Evolutionary conservation across 371 early-diverging fungal genomes (phyloP), one percentile per base, ranked within the genome.

Genomic region (Lichtheimia ramosa): DNA sequence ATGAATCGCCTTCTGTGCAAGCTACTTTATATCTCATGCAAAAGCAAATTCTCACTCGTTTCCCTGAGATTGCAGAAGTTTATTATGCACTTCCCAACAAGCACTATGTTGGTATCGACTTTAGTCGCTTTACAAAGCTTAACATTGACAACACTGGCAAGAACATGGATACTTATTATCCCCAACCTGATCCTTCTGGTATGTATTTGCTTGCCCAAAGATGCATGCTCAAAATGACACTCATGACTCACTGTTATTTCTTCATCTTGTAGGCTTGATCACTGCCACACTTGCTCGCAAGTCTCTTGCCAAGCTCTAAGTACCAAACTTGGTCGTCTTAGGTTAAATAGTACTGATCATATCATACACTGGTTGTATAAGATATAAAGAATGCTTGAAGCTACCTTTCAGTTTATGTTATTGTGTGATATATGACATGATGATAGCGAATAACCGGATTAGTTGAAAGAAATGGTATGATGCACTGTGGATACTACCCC

Each of bases 81-180:
- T 81, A 80, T 58, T 91, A 90, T 65, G 83, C 89, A 52, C 81
- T 93, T 51, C 93, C 93, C 73, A 93, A 93, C 81, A 89, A 87
- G 73, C 93, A 93, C 71, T 85, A 86, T 70, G 90, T 92, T 66
- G 85, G 86, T 41, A 82, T 90, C 52, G 91, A 93, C 62, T 58
- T 92, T 78, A 71, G 69, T 65, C 83, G 84, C 75, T 84, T 92
- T 71, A 34, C 34, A 34, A 34, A 34, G 34, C 10, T 34, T 2
- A 89, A 89, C 55, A 82, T 90, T 61, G 81, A 86, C 66, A 92
- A 92, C 80, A 68, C 82, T 61, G 83, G 80, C 58, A 75, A 76
- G 66, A 83, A 91, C 56, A 75, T 83, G 56, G 80, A 80, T 64
- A 86, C 92, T 60, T 92, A 88, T 74, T 82, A 85, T 68, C 93